Base-by-base conservation (phyloP, 2,329 filamentous ascomycete species). In the Diaporthe ampelina region DNA sequence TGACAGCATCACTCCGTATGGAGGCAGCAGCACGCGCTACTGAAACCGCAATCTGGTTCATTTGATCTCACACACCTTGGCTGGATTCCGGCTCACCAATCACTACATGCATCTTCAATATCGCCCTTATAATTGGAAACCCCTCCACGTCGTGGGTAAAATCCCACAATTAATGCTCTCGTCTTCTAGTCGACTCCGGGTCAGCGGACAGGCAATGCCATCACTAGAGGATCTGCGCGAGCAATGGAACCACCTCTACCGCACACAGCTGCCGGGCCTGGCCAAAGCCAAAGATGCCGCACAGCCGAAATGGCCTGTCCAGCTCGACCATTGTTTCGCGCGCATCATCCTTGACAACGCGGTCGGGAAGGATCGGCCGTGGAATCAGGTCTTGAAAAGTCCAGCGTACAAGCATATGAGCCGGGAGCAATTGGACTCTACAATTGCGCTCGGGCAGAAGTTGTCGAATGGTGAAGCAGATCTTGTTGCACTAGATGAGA, bases 361-460 rank as follows among this genome's bases (percentile, higher is more conserved):
- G 11, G 19, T 74, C 0, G 73, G 73, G 7, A 72, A 59, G 57
- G 40, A 72, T 17, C 35, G 24, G 19, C 73, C 73, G 8, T 74
- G 73, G 73, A 58, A 63, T 7, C 57, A 72, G 40, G 73, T 68
- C 9, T n/a, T 67, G 50, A 72, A 74, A 32, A 74, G 68, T 29
- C 68, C 73, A n/a, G 73, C 73, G 3, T 74, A 74, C 19, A 72
- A 59, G 68, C 15, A 74, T 19, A 74, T 74, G 68, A 72, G 50
- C 50, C 37, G 32, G 24, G 21, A 72, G 24, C 73, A 72, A 17
- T 37, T 74, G 37, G 37, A 59, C 8, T 58, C 61, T 26, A 68
- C 68, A 3, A 74, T 74, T 26, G 43, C 15, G 24, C 32, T 74
- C 0, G 73, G 73, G 26, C 52, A 72, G n/a, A 67, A 67, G 21